Evolutionary conservation across 106 monocot genomes (phyloP), one percentile per base, ranked within the genome.

Genomic region (Dendrobium officinale): DNA sequence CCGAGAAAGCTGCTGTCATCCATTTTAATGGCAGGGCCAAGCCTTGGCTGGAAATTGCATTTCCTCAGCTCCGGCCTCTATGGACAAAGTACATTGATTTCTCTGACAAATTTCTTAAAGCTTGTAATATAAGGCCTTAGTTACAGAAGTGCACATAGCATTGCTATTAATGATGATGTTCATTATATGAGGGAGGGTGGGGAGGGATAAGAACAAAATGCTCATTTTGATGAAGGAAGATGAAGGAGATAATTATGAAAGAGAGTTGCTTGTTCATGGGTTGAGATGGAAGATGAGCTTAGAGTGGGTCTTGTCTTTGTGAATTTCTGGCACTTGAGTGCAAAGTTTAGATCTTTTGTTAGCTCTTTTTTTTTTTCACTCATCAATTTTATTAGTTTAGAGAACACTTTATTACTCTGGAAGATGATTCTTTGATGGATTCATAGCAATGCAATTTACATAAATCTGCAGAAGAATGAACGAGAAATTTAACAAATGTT

Each of bases 11-110:
- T 31, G 93, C 93, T 11, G 93, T 93, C 24, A 78, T 93, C 19
- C 93, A 93, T 77, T 93, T 93, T 85, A 93, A 93, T 61, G 93
- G 93, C 40, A 77, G 93, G 75, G 93, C 93, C 7, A 93, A 93
- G 83, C 93, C 93, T 17, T 93, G 93, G 93, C 77, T 93, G 79
- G 93, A 91, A 75, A 83, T 93, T n/a, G 93, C 91, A 41, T 91
- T 94, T 81, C 94, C 94, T 13, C 86, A 88, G 45, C 85, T 94
- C 24, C 70, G 83, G 81, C 72, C 82, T 31, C 85, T 91, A 0
- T 91, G 91, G 94, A 82, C 86, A 24, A 87, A 91, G 83, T 82
- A 91, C 47, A 54, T 93, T 22, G 79, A 89, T 83, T 87, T 89
- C 77, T 89, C 93, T 0, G 93, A 93, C 77, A 90, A 79, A 78